Conservation (phyloP, 352 stramenopile species). For the Stramenopiles sp. region DNA sequence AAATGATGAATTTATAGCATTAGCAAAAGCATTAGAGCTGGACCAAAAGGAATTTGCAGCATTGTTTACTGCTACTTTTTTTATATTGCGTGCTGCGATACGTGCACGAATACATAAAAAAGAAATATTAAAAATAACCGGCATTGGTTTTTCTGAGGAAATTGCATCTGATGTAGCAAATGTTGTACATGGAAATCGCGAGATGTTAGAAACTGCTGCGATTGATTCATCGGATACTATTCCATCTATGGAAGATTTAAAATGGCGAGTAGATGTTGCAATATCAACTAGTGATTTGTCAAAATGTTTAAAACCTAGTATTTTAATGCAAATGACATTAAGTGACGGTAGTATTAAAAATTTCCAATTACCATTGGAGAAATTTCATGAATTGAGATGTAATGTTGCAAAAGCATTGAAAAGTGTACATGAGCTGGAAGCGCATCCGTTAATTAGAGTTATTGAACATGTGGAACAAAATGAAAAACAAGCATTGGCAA, state of each 20-base stretch:
- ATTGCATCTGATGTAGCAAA: not conserved
- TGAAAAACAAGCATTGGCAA: not conserved
- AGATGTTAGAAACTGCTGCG: not conserved
- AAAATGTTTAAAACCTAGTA: constrained; percentile 14
- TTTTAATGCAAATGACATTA: constrained; percentile 10
- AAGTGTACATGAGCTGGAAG: constrained; percentile 16
- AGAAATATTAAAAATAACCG: not conserved
- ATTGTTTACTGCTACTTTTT: not conserved
- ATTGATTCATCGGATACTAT: not conserved
- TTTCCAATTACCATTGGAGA: constrained; percentile 12
- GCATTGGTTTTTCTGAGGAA: not conserved
- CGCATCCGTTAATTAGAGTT: constrained; percentile 17
- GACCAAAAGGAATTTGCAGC: not conserved
- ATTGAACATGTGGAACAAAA: not conserved
- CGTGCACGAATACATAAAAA: not conserved
- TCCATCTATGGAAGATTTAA: constrained; percentile 1
- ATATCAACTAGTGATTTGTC: constrained; percentile 14
- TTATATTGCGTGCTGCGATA: not conserved
- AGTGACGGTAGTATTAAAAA: constrained; percentile 10
- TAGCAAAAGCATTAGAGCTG: not conserved
- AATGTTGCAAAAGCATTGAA: constrained; percentile 15
- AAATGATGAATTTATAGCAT: not conserved
- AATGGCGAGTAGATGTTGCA: constrained; percentile 17
- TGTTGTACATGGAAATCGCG: not conserved
- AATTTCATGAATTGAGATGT: constrained; percentile 17